Evolutionary conservation across 805 yeast species (phyloP).

Genomic region (Candida jianshihensis): DNA sequence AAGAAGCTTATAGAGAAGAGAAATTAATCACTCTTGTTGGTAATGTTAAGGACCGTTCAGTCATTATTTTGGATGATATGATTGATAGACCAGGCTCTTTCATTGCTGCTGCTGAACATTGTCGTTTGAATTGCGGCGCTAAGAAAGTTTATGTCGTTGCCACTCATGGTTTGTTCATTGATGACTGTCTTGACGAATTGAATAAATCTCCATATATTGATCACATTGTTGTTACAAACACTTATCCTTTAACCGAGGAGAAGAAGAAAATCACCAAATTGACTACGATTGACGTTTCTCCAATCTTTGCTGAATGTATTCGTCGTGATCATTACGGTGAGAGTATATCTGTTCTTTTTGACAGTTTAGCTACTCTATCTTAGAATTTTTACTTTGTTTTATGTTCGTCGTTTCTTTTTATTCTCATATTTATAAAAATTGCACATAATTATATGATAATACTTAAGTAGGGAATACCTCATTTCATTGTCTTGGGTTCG

Average conservation of each 20-base stretch:
- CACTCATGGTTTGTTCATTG: conserved; percentile 92
- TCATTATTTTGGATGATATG: conserved; percentile 94
- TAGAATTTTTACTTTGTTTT: not conserved
- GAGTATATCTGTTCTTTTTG: conserved; percentile 87
- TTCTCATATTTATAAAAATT: not conserved
- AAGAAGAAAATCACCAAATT: conserved; percentile 59
- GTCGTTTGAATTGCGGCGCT: conserved; percentile 94
- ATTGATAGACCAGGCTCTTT: conserved; percentile 91
- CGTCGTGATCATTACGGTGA: conserved; percentile 99
- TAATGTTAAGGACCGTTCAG: conserved; percentile 86
- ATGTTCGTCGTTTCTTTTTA: not conserved
- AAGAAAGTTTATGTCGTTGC: conserved; percentile 84
- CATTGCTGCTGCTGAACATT: conserved; percentile 97
- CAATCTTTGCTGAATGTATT: conserved; percentile 95
- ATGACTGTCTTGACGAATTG: conserved; percentile 74
- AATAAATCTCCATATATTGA: conserved; percentile 78
- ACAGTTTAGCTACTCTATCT: conserved; percentile 58
- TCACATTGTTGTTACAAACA: conserved; percentile 90
- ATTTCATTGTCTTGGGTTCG: conserved; percentile 12
- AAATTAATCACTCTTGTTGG: conserved; percentile 95
- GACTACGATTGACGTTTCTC: conserved; percentile 85
- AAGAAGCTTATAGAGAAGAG: conserved; percentile 42
- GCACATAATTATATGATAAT: no score
- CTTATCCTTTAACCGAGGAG: conserved; percentile 79
- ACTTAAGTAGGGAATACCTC: no score